A percentile compares a stretch with the other conserved stretches of the same genome.
Evolutionary conservation across 1,284 basidiomycete species (phyloP).

Genomic region (Cutaneotrichosporon cutaneum): DNA sequence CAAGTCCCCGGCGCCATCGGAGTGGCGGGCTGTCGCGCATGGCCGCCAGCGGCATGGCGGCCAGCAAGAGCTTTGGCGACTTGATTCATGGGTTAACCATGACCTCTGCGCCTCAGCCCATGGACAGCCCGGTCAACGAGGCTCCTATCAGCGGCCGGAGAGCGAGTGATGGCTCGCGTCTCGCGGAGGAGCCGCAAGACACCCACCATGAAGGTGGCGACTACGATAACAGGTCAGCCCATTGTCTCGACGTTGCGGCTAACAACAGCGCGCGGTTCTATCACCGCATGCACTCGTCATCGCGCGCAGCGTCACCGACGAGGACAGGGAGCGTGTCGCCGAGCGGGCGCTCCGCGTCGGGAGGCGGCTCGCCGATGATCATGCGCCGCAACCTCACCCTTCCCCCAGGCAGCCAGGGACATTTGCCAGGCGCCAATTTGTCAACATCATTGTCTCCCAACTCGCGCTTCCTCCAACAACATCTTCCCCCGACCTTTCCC

Average conservation of each 20-base stretch:
- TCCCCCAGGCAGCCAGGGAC: slow-evolving; percentile 25
- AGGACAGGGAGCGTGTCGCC: slow-evolving; percentile 25
- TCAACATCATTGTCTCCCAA: slow-evolving; percentile 44
- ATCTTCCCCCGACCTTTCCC: slow-evolving; percentile 46
- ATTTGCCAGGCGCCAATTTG: slow-evolving; percentile 20
- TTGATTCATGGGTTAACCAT: slow-evolving; percentile 22
- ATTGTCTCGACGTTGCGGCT: not conserved
- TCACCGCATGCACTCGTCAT: slow-evolving; percentile 41
- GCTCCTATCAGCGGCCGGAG: not conserved
- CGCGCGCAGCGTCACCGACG: slow-evolving; percentile 38
- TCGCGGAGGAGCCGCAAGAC: slow-evolving; percentile 9
- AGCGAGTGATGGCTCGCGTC: not conserved
- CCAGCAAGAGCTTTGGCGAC: slow-evolving; percentile 45
- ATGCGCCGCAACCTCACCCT: slow-evolving; percentile 29
- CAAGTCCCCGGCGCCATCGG: slow-evolving; percentile 44
- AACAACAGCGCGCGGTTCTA: slow-evolving; percentile 49
- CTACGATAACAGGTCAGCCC: slow-evolving; percentile 48
- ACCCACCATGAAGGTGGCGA: slow-evolving; percentile 15
- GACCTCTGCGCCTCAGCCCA: slow-evolving; percentile 7
- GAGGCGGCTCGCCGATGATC: slow-evolving; percentile 16
- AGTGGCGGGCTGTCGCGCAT: slow-evolving; percentile 39
- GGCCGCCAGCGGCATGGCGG: slow-evolving; percentile 32
- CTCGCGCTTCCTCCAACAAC: slow-evolving; percentile 46
- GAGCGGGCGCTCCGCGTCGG: slow-evolving; percentile 17
- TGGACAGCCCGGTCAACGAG: not conserved